These are phyloP conservation scores for Suillus discolor DNA, from an alignment of 768 basidiomycete genomes.

Conservation along the genomic window DNA sequence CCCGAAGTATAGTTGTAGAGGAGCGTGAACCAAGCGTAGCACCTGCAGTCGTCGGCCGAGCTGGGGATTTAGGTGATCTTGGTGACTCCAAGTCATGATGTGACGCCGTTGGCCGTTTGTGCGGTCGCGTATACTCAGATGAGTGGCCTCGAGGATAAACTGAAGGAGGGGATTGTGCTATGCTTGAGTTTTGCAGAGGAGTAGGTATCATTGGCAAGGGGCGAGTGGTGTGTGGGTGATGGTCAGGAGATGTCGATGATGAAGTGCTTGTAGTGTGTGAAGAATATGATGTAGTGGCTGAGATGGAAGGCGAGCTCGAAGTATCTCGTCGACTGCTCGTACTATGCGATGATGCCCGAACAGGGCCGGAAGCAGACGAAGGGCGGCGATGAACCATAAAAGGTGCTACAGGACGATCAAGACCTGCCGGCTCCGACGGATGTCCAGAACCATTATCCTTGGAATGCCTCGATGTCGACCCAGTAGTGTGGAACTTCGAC, in stretches of 20 bases:
- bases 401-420: slow-evolving; percentile 11
- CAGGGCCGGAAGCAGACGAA: slow-evolving; percentile 5
- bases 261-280: slow-evolving; percentile 14
- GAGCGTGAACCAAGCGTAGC: slow-evolving; percentile 24
- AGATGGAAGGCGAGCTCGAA: slow-evolving; percentile 21
- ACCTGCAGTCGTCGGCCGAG: slow-evolving; percentile 46
- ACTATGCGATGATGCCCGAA: slow-evolving; percentile 15
- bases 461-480: slow-evolving; percentile 26
- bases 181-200: slow-evolving; percentile 27
- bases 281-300: slow-evolving; percentile 13
- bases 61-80: slow-evolving; percentile 18
- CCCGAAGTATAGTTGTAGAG: slow-evolving; percentile 21
- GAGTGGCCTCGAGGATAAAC: slow-evolving; percentile 20
- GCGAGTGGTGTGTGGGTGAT: slow-evolving; percentile 15
- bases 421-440: slow-evolving; percentile 20
- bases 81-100: slow-evolving; percentile 7
- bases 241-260: slow-evolving; percentile 13
- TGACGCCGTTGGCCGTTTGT: slow-evolving; percentile 16
- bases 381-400: slow-evolving; percentile 18
- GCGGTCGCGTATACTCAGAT: slow-evolving; percentile 17
- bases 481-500: slow-evolving; percentile 22
- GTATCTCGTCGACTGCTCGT: slow-evolving; percentile 24
- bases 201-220: slow-evolving; percentile 32
- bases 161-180: slow-evolving; percentile 20
- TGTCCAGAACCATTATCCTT: slow-evolving; percentile 24